phyloP scores from a whole-genome alignment of 305 asterid genomes.

The Stenogyne calaminthoides region DNA sequence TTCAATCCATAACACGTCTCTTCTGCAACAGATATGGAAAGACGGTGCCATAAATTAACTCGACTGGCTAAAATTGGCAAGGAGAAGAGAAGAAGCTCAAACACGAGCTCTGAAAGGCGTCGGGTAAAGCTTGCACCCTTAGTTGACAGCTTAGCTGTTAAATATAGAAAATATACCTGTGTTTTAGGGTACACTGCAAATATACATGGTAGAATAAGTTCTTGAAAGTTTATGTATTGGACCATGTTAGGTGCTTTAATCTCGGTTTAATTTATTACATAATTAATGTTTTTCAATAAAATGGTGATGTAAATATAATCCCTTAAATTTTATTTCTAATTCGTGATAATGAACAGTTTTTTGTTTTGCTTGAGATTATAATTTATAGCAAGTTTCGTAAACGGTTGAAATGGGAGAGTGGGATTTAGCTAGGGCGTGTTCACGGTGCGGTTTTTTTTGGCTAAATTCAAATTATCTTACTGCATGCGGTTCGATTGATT shows the following conservation, averaged over 20 bases:
- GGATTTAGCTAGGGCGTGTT: too few species aligned
- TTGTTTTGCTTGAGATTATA: too few species aligned
- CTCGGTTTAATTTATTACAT: neutral
- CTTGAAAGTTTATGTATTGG: neutral
- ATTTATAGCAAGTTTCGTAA: neutral
- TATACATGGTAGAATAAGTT: neutral
- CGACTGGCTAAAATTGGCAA: neutral
- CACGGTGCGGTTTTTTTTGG: too few species aligned
- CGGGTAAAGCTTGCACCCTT: neutral
- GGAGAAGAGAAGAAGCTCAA: conserved; percentile 15
- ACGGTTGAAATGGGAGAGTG: neutral
- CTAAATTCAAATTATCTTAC: too few species aligned
- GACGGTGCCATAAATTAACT: neutral
- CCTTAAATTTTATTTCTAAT: neutral
- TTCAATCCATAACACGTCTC: conserved; percentile 19
- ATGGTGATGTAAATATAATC: neutral
- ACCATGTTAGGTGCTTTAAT: neutral
- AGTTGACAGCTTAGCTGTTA: conserved; percentile 22
- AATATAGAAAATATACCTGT: conserved; percentile 8
- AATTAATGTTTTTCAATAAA: neutral
- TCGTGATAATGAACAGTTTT: neutral
- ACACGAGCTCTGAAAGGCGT: neutral
- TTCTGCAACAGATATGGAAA: neutral
- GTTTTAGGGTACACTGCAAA: neutral
- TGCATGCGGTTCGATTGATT: too few species aligned